A percentile compares a stretch with the other conserved stretches of the same genome.
Conservation (phyloP, 352 stramenopile species). For the Phytophthora pisi region DNA sequence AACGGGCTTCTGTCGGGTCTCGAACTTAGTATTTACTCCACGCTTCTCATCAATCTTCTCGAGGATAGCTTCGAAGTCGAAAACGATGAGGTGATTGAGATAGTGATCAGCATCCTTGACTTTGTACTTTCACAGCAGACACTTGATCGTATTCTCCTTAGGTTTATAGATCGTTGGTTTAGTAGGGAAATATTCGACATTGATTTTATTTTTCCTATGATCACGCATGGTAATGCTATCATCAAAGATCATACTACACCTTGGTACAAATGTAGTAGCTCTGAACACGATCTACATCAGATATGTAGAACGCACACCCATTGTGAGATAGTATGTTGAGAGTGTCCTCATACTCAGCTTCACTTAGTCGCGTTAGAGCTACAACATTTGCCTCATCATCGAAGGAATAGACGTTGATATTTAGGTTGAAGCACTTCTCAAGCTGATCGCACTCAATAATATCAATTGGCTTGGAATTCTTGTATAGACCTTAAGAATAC, state of each 20-base stretch:
- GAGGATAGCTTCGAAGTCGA: slow-evolving; percentile 9
- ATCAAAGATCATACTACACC: slow-evolving; percentile 21
- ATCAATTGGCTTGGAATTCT: slow-evolving; percentile 20
- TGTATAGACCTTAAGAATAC: background rate
- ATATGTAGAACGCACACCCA: slow-evolving; percentile 36
- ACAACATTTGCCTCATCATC: slow-evolving; percentile 1
- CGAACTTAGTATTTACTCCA: slow-evolving; percentile 1
- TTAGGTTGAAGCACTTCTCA: slow-evolving; percentile 14
- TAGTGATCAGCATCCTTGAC: slow-evolving; percentile 18
- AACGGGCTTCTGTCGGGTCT: background rate
- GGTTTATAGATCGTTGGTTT: slow-evolving; percentile 6
- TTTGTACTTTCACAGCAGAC: slow-evolving; percentile 3
- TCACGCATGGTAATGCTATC: slow-evolving; percentile 12
- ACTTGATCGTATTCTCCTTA: slow-evolving; percentile 5
- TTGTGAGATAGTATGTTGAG: slow-evolving; percentile 17
- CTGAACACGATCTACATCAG: slow-evolving; percentile 15
- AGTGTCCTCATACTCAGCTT: slow-evolving; percentile 1
- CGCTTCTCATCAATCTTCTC: background rate
- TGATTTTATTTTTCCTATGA: slow-evolving; percentile 30
- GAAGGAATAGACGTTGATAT: slow-evolving; percentile 16
- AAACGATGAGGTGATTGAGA: slow-evolving; percentile 30
- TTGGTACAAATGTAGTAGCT: slow-evolving; percentile 17
- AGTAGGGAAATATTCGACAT: slow-evolving; percentile 22
- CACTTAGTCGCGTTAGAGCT: slow-evolving; percentile 2
- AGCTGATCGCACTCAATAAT: slow-evolving; percentile 21